Base-by-base conservation (phyloP, 805 yeast genomes). In the Candida maris region DNA sequence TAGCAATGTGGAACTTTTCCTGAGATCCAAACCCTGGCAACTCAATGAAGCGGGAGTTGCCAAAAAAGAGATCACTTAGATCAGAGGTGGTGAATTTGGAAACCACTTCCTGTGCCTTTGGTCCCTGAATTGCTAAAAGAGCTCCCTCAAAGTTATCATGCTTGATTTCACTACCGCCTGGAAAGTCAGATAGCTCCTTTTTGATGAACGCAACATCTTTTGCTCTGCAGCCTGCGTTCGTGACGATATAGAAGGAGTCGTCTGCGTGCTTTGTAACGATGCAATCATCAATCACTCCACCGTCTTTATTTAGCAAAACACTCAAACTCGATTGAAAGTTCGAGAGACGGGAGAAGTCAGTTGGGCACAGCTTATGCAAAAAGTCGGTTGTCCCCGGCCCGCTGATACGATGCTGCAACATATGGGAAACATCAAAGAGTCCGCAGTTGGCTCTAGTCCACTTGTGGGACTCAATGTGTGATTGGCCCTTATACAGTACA, bases 341-440 rank as follows among this genome's bases (percentile, higher is more conserved):
- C 30, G 66, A 59, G 43, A 91, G 65, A 5, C 48, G 57, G n/a
- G 63, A 52, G 44, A 88, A 73, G 57, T 88, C 96, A 12, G 91
- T 75, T 8, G 98, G 98, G n/a, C 96, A 85, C 33, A 91, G 67
- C 48, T 72, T 76, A 58, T 93, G 83, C 45, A 93, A 68, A 38
- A 91, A 78, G 4, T 67, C 67, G 5, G 77, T 65, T 1, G 94
- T 75, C 27, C 75, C 82, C 1, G 73, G 62, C 12, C 98, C 98
- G 2, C 61, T 56, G 41, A 93, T 60, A 28, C 68, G 73, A 60
- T 94, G 97, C 67, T 93, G 98, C 34, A 91, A 73, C 98, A 93
- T 93, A 62, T 93, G 98, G 37, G 96, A 85, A 34, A 93, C 98
- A 59, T 93, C 98, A 54, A 93, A 93, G 34, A 93, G 67, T 5